These are phyloP conservation scores for Flaveria floridana DNA, from an alignment of 140 eudicot species.

Conservation along the genomic window DNA sequence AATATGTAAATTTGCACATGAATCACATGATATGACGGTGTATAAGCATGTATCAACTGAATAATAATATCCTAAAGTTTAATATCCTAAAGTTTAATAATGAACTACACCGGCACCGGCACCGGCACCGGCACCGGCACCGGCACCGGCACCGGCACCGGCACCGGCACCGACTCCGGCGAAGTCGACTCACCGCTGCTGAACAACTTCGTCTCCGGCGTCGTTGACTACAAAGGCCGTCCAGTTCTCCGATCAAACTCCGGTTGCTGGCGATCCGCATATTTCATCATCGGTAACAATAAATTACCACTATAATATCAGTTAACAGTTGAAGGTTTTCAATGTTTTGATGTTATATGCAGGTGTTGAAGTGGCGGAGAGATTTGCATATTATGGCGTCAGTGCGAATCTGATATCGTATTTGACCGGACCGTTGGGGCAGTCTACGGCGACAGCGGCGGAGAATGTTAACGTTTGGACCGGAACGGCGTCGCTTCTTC, in stretches of 20 bases:
- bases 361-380: slow-evolving; percentile 37
- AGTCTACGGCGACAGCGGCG: slow-evolving; percentile 45
- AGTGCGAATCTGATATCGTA: slow-evolving; percentile 26
- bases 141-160: background rate
- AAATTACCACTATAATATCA: no score
- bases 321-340: no score
- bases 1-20: background rate
- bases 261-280: slow-evolving; percentile 64
- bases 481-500: slow-evolving; percentile 42
- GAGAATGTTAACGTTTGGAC: slow-evolving; percentile 46
- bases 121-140: background rate
- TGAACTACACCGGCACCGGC: slow-evolving; percentile 16
- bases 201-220: slow-evolving; percentile 36
- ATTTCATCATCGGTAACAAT: slow-evolving; percentile 50
- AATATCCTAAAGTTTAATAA: background rate
- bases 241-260: slow-evolving; percentile 49
- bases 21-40: background rate
- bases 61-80: no score
- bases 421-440: slow-evolving; percentile 37
- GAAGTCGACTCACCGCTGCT: slow-evolving; percentile 33
- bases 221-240: slow-evolving; percentile 50
- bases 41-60: no score
- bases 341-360: background rate
- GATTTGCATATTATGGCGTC: slow-evolving; percentile 30
- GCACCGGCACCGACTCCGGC: background rate